Conservation (phyloP, 2,329 filamentous ascomycete species). For the Phialemonium atrogriseum region DNA sequence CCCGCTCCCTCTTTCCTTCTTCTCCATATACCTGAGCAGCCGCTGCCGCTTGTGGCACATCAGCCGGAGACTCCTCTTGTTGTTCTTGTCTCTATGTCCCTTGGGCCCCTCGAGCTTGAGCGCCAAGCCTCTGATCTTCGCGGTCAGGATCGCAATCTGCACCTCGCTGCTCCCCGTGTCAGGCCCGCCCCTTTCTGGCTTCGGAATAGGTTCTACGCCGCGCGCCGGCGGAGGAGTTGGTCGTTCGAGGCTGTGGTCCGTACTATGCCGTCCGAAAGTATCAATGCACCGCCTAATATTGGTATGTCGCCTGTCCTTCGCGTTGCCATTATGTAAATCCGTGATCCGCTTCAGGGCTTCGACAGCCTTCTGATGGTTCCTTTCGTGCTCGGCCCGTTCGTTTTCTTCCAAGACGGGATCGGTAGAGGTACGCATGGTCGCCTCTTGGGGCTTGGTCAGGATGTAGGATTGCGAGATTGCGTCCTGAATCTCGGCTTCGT, state of each 20-base stretch:
- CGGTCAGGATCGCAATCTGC: constrained; percentile 91
- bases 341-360: constrained; percentile 76
- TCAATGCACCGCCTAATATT: constrained; percentile 81
- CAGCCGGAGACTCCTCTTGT: constrained; percentile 81
- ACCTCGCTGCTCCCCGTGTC: constrained; percentile 96
- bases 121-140: constrained; percentile 80
- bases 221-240: constrained; percentile 48
- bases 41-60: constrained; percentile 87
- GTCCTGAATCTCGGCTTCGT: constrained; percentile 54
- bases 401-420: constrained; percentile 29
- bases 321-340: constrained; percentile 66
- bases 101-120: constrained; percentile 58
- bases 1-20: constrained; percentile 82
- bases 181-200: constrained; percentile 60
- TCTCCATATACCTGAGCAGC: constrained; percentile 75
- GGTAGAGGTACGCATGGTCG: constrained; percentile 22
- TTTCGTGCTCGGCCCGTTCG: constrained; percentile 34
- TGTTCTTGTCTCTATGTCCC: constrained; percentile 82
- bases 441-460: constrained; percentile 51
- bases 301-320: constrained; percentile 68
- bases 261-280: constrained; percentile 84
- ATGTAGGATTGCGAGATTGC: constrained; percentile 60
- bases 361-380: constrained; percentile 57
- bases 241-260: constrained; percentile 54
- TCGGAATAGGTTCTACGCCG: constrained; percentile 31